Conservation (phyloP, 192 early-diverging fungal genomes). For the Coemansia biformis region DNA sequence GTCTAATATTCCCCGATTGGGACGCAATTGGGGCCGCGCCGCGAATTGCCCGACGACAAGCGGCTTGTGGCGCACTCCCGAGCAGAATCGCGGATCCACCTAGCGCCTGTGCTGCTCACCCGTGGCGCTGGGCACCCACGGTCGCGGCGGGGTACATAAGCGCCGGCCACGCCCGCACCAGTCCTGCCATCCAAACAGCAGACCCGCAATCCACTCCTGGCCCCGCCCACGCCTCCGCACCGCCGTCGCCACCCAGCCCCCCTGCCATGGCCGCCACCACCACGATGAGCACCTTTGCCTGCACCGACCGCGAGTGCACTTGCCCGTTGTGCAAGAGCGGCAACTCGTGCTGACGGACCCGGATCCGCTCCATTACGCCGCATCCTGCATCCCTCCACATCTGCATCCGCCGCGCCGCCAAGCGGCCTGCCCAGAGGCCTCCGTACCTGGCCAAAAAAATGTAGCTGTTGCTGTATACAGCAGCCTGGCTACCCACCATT, state of each 20-base stretch:
- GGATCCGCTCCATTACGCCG: too few species aligned
- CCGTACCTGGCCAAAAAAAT: too few species aligned
- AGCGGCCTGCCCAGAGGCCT: too few species aligned
- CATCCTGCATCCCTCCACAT: neutral
- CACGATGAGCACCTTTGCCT: neutral
- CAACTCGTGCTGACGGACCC: neutral
- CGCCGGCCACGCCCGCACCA: neutral
- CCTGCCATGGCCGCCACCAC: neutral
- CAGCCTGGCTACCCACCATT: too few species aligned
- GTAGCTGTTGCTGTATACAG: too few species aligned
- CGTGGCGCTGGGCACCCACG: neutral
- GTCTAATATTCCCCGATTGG: slow-evolving; percentile 3
- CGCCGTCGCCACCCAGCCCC: neutral
- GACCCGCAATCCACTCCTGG: neutral
- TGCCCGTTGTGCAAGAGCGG: slow-evolving; percentile 12
- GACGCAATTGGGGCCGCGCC: neutral
- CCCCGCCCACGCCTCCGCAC: neutral
- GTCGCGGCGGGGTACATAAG: too few species aligned
- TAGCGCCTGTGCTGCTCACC: too few species aligned
- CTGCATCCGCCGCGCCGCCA: neutral
- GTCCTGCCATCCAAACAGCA: neutral
- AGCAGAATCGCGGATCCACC: too few species aligned
- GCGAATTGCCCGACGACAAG: neutral
- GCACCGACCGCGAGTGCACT: slow-evolving; percentile 9
- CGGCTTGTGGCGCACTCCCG: slow-evolving; percentile 1